Evolutionary conservation across 129 eudicot species (phyloP).

Genomic region (Gnaphalium uliginosum): DNA sequence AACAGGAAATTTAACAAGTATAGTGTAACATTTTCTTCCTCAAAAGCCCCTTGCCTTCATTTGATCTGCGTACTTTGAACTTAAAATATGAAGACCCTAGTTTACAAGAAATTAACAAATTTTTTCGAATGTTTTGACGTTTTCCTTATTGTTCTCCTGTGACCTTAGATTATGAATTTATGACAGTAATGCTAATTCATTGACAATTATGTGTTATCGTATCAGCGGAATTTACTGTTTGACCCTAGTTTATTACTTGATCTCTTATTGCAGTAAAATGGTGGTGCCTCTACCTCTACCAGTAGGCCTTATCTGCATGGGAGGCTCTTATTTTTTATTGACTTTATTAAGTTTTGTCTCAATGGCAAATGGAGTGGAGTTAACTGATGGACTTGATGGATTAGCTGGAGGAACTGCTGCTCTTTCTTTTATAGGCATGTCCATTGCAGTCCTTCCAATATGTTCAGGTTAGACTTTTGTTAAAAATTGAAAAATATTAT

Average conservation of each 20-base stretch:
- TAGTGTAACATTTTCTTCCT: not conserved
- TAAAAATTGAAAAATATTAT: too few relatives aligned
- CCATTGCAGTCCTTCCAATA: slow-evolving; percentile 94
- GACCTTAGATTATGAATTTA: not conserved
- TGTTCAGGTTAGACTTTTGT: slow-evolving; percentile 56
- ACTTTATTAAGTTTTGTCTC: slow-evolving; percentile 70
- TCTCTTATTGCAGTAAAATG: slow-evolving; percentile 64
- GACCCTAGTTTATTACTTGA: not conserved
- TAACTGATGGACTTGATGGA: slow-evolving; percentile 85
- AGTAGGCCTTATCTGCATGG: slow-evolving; percentile 72
- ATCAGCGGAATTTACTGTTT: not conserved
- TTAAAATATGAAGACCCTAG: not conserved
- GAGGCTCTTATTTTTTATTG: slow-evolving; percentile 63
- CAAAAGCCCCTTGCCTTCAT: slow-evolving; percentile 8
- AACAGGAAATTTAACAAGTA: not conserved
- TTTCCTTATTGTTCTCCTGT: not conserved
- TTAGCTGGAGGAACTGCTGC: slow-evolving; percentile 95
- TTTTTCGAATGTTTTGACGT: too few relatives aligned
- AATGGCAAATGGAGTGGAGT: slow-evolving; percentile 68
- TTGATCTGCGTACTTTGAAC: not conserved
- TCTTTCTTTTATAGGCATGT: slow-evolving; percentile 90
- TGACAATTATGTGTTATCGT: not conserved
- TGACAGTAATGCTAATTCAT: not conserved
- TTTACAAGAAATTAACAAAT: not conserved
- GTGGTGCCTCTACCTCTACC: slow-evolving; percentile 93